These are phyloP conservation scores for Venturiaceae sp. DNA, from an alignment of 2,329 filamentous ascomycete species.

Conservation along the genomic window DNA sequence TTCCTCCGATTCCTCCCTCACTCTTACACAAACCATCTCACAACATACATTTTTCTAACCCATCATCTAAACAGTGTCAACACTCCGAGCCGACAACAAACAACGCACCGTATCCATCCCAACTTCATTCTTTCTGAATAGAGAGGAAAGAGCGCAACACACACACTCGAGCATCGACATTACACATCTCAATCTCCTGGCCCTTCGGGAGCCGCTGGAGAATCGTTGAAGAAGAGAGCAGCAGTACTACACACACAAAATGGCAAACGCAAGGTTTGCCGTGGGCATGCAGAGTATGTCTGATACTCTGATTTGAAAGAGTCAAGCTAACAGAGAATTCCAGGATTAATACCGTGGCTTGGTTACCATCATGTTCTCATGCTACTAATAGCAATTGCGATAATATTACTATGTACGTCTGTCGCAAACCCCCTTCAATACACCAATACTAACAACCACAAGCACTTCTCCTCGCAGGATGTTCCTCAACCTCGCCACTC, in stretches of 20 bases:
- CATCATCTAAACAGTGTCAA: background rate
- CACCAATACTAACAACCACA: slow-evolving; percentile 12
- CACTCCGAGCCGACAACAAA: background rate
- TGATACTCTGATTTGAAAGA: background rate
- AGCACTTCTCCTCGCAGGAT: slow-evolving; percentile 90
- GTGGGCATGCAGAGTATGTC: slow-evolving; percentile 39
- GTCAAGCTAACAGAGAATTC: slow-evolving; percentile 12
- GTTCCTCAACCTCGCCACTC: slow-evolving; percentile 88
- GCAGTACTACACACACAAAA: slow-evolving; percentile 16
- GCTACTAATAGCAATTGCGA: slow-evolving; percentile 88
- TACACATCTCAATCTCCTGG: slow-evolving; percentile 19
- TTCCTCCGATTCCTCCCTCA: background rate
- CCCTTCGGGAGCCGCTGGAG: slow-evolving; percentile 32
- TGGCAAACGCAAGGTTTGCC: slow-evolving; percentile 40
- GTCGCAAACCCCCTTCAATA: background rate
- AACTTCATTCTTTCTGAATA: background rate
- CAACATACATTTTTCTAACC: background rate
- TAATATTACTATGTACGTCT: slow-evolving; percentile 84
- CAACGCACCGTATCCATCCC: background rate
- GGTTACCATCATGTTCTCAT: slow-evolving; percentile 84
- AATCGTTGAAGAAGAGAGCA: slow-evolving; percentile 10
- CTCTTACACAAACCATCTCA: background rate
- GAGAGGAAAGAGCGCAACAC: background rate
- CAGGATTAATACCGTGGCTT: slow-evolving; percentile 51
- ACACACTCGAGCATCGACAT: slow-evolving; percentile 3